Percentiles rank a stretch among this genome's conserved stretches.
These are phyloP conservation scores for Ophiostoma sp. DNA, from an alignment of 2,329 filamentous ascomycete genomes.

Conservation along the genomic window DNA sequence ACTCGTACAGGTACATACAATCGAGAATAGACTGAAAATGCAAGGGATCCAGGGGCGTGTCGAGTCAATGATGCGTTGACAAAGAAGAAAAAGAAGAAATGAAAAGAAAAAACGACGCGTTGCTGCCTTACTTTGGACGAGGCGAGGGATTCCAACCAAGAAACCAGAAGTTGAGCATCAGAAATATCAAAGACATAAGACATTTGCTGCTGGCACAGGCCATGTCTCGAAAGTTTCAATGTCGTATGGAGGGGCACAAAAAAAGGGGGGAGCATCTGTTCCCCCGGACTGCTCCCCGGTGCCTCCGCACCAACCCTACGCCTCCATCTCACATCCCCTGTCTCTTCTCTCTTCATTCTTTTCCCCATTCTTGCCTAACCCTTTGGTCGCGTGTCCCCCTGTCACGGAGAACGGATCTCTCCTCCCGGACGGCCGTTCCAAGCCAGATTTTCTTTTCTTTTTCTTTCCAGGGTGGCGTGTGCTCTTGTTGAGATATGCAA, in stretches of 20 bases:
- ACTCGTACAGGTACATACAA: neutral
- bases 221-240: neutral
- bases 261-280: neutral
- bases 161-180: neutral
- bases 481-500: too few relatives aligned
- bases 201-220: neutral
- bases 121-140: neutral
- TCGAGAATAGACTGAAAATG: neutral
- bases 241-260: neutral
- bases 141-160: neutral
- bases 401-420: constrained; percentile 1
- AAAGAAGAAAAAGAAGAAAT: neutral
- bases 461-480: too few relatives aligned
- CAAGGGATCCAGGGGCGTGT: neutral
- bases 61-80: neutral
- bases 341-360: neutral
- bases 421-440: constrained; percentile 6
- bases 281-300: constrained; percentile 10
- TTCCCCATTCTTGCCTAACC: constrained; percentile 12
- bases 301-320: neutral
- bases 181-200: neutral
- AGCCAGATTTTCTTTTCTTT: neutral
- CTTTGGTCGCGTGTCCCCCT: neutral
- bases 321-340: neutral
- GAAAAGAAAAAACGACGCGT: neutral